Conservation (phyloP, 1,139 yeast genomes). For the Suhomyces choctaworum region DNA sequence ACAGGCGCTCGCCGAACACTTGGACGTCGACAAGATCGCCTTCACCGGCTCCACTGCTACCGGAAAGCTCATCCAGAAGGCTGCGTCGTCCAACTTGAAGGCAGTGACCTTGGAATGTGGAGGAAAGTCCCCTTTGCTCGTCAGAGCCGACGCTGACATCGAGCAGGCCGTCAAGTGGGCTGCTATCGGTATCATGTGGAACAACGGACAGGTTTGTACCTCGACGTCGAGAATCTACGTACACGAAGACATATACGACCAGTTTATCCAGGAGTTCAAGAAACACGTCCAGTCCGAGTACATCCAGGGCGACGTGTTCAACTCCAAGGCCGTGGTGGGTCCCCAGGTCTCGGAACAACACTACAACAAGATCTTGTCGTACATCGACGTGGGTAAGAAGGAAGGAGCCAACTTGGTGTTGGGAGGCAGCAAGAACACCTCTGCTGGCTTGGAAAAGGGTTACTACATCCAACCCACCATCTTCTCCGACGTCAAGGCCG, state of each 20-base stretch:
- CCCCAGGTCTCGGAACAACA: conserved; percentile 76
- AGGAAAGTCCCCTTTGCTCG: conserved; percentile 79
- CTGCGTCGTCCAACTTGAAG: conserved; percentile 63
- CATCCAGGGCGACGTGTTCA: conserved; percentile 61
- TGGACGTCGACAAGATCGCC: conserved; percentile 61
- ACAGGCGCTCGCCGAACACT: conserved; percentile 56
- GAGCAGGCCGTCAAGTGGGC: conserved; percentile 85
- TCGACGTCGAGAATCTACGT: conserved; percentile 48
- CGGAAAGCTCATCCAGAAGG: conserved; percentile 59
- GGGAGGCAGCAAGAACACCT: conserved; percentile 46
- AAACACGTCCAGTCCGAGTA: conserved; percentile 40
- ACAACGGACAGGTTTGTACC: conserved; percentile 58
- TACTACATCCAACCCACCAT: conserved; percentile 55
- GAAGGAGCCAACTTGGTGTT: conserved; percentile 55
- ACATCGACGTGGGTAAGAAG: conserved; percentile 52
- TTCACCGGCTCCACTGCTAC: conserved; percentile 65
- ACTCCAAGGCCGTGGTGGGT: conserved; percentile 62
- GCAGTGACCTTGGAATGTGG: conserved; percentile 91
- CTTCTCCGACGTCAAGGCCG: conserved; percentile 52
- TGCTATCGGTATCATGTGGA: conserved; percentile 78
- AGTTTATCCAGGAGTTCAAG: conserved; percentile 49
- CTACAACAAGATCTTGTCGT: conserved; percentile 56
- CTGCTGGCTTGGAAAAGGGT: conserved; percentile 43
- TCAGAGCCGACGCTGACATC: conserved; percentile 73
- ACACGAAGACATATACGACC: conserved; percentile 44